phyloP scores from a whole-genome alignment of 306 rosid species.

The Rosa rugosa region DNA sequence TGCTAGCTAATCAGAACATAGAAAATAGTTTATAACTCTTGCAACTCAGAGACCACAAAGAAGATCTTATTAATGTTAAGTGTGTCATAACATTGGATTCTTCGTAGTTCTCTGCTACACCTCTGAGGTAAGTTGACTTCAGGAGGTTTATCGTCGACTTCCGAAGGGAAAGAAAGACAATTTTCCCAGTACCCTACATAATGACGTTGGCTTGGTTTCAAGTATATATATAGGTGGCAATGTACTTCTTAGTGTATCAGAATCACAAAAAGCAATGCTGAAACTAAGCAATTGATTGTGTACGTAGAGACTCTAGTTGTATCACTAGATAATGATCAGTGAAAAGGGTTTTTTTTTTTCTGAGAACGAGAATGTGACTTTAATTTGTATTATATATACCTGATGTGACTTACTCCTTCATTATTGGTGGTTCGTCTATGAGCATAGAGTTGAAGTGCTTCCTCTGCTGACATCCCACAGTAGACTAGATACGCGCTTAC shows the following conservation, averaged over 20 bases:
- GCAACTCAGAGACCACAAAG: constrained; percentile 77
- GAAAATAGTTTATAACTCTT: constrained; percentile 42
- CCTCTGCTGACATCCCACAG: constrained; percentile 79
- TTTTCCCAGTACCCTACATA: constrained; percentile 70
- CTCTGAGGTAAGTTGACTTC: constrained; percentile 56
- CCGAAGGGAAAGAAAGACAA: constrained; percentile 50
- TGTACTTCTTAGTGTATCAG: not conserved
- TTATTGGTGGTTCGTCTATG: constrained; percentile 86
- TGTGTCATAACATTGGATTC: constrained; percentile 79
- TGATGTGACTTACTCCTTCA: constrained; percentile 89
- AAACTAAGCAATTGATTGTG: not conserved
- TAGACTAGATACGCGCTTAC: constrained; percentile 75
- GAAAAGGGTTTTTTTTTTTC: constrained; percentile 9
- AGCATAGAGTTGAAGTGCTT: constrained; percentile 87
- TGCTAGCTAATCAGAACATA: not conserved
- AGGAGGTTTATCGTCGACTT: constrained; percentile 35
- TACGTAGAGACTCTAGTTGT: not conserved
- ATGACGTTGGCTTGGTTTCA: constrained; percentile 88
- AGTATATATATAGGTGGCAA: not conserved
- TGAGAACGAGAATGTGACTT: not conserved
- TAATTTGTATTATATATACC: constrained; percentile 38
- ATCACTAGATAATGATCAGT: not conserved
- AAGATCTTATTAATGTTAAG: constrained; percentile 57
- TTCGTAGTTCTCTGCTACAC: constrained; percentile 74
- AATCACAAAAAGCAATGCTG: not conserved